Evolutionary conservation across 2,329 filamentous ascomycete genomes (phyloP).

Genomic region (Pseudogymnoascus sp.): DNA sequence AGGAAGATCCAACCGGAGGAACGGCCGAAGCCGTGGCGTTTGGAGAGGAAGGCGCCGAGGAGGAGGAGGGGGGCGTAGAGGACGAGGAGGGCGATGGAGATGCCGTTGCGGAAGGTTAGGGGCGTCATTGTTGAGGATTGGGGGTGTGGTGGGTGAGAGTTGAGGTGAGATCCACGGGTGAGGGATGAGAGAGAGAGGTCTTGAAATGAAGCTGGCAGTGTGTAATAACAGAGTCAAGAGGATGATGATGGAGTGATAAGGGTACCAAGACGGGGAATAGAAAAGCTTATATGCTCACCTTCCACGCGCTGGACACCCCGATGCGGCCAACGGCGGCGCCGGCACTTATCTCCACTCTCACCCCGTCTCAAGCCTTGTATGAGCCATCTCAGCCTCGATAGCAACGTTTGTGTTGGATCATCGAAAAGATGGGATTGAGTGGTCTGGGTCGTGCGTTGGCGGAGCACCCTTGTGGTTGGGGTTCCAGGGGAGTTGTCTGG

Average conservation of each 20-base stretch:
- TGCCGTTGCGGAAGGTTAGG: slow-evolving; percentile 29
- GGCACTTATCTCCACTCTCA: not conserved
- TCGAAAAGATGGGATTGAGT: not conserved
- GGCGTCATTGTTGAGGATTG: not conserved
- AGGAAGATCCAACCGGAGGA: slow-evolving; percentile 48
- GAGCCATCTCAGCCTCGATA: not conserved
- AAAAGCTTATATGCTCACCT: not conserved
- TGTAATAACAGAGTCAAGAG: not conserved
- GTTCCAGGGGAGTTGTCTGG: not conserved
- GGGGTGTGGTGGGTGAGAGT: not conserved
- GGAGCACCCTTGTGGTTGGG: not conserved
- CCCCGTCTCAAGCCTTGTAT: not conserved
- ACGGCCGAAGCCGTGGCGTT: slow-evolving; percentile 39
- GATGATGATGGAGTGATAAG: too few species aligned
- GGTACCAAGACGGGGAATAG: not conserved
- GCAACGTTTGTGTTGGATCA: not conserved
- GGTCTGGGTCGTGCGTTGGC: not conserved
- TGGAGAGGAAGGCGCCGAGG: slow-evolving; percentile 32
- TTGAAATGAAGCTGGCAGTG: not conserved
- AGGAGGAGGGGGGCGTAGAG: slow-evolving; percentile 34
- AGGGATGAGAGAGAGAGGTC: not conserved
- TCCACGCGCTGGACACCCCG: not conserved
- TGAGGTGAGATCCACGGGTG: not conserved
- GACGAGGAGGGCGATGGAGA: slow-evolving; percentile 37
- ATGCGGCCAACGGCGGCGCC: not conserved